Evolutionary conservation across 2,329 filamentous ascomycete genomes (phyloP).

Genomic region (Fusarium ambrosium): DNA sequence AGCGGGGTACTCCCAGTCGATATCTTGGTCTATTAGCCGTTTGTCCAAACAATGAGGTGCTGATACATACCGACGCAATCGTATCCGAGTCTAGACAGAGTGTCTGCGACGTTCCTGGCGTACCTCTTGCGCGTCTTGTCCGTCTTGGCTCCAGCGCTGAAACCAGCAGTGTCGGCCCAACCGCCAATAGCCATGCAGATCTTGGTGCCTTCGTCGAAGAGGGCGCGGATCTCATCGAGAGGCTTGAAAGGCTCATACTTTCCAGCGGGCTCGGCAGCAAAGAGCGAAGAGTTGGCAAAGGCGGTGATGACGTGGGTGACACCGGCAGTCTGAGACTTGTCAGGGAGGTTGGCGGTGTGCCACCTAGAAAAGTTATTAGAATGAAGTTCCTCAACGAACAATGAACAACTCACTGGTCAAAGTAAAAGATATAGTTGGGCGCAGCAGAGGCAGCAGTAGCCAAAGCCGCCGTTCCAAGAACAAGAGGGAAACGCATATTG

Average conservation of each 20-base stretch:
- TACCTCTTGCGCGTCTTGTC: constrained; percentile 63
- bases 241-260: constrained; percentile 67
- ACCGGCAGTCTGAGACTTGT: constrained; percentile 54
- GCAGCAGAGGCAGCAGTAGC: constrained; percentile 22
- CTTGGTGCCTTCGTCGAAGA: constrained; percentile 67
- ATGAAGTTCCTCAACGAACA: rapidly evolving
- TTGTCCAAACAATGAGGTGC: rapidly evolving
- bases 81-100: constrained; percentile 67
- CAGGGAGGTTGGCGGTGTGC: constrained; percentile 55
- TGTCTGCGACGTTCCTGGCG: constrained; percentile 68
- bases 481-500: neutral
- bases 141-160: constrained; percentile 63
- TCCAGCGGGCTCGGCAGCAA: constrained; percentile 56
- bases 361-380: constrained; percentile 51
- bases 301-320: constrained; percentile 69
- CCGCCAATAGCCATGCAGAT: constrained; percentile 75
- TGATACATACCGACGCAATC: constrained; percentile 69
- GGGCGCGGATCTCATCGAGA: constrained; percentile 62
- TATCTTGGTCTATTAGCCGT: constrained; percentile 56
- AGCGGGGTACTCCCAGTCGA: constrained; percentile 75
- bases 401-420: constrained; percentile 57
- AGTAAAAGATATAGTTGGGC: constrained; percentile 58
- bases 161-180: constrained; percentile 73
- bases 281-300: constrained; percentile 65
- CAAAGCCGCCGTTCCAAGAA: constrained; percentile 1